Evolutionary conservation across 192 early-diverging fungal species (phyloP).

Genomic region (Backusella morwellensis): DNA sequence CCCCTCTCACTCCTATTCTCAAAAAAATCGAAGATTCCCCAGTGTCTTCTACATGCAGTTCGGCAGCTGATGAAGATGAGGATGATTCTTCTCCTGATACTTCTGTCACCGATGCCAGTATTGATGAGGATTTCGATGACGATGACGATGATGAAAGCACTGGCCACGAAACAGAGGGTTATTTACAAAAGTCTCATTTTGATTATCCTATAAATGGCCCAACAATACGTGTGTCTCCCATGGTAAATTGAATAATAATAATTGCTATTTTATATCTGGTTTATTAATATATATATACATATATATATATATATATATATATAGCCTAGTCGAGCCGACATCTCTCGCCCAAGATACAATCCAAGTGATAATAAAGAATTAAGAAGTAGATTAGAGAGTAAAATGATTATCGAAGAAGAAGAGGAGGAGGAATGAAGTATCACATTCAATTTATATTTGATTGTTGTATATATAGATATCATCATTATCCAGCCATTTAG

Average conservation of each 20-base stretch:
- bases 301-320: background rate
- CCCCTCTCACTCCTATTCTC: background rate
- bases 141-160: background rate
- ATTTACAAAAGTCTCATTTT: background rate
- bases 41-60: conserved; percentile 2
- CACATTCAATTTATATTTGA: background rate
- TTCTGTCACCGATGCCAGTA: background rate
- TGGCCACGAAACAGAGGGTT: background rate
- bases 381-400: conserved; percentile 16
- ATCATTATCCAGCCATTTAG: background rate
- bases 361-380: background rate
- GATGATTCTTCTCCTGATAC: conserved; percentile 11
- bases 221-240: background rate
- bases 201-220: background rate
- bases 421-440: conserved; percentile 28
- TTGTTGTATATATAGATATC: background rate
- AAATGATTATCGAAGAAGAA: conserved; percentile 36
- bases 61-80: background rate
- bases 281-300: background rate
- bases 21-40: background rate
- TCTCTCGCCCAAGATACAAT: background rate
- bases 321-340: conserved; percentile 7
- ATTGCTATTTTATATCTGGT: too few relatives aligned
- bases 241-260: background rate
- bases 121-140: too few relatives aligned